A percentile compares a stretch with the other conserved stretches of the same genome.
Evolutionary conservation across 192 early-diverging fungal species (phyloP).

Genomic region (Allomyces javanicus): DNA sequence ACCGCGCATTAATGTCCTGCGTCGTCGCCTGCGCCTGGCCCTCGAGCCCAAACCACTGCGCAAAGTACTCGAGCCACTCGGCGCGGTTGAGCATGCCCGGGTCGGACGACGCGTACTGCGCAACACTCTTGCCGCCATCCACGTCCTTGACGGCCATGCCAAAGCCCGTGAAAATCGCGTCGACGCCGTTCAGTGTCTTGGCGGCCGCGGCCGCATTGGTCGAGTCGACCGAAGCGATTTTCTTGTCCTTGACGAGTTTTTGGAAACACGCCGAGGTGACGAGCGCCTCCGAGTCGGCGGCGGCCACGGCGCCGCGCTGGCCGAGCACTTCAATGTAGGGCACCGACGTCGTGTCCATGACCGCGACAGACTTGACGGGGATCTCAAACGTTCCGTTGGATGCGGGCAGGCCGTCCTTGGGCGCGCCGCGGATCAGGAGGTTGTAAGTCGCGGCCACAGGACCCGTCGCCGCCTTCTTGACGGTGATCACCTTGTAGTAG

Average conservation of each 20-base stretch:
- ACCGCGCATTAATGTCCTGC: not conserved
- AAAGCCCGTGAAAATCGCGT: conserved; percentile 14
- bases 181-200: conserved; percentile 13
- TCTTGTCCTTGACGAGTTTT: conserved; percentile 13
- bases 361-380: conserved; percentile 16
- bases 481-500: conserved; percentile 24
- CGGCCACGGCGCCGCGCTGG: conserved; percentile 16
- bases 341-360: conserved; percentile 17
- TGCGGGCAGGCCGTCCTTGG: conserved; percentile 10
- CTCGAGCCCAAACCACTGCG: conserved; percentile 25
- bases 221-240: conserved; percentile 17
- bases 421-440: conserved; percentile 16
- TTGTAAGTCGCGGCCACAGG: conserved; percentile 11
- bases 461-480: conserved; percentile 10
- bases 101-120: conserved; percentile 16
- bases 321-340: conserved; percentile 24
- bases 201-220: conserved; percentile 15
- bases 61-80: conserved; percentile 32
- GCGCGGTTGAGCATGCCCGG: conserved; percentile 17
- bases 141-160: conserved; percentile 12
- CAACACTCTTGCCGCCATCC: conserved; percentile 14
- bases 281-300: conserved; percentile 18
- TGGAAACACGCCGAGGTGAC: conserved; percentile 25
- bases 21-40: conserved; percentile 11
- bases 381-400: conserved; percentile 14